Evolutionary conservation across 805 yeast species (phyloP).

Genomic region (Zygosaccharomyces bailii): DNA sequence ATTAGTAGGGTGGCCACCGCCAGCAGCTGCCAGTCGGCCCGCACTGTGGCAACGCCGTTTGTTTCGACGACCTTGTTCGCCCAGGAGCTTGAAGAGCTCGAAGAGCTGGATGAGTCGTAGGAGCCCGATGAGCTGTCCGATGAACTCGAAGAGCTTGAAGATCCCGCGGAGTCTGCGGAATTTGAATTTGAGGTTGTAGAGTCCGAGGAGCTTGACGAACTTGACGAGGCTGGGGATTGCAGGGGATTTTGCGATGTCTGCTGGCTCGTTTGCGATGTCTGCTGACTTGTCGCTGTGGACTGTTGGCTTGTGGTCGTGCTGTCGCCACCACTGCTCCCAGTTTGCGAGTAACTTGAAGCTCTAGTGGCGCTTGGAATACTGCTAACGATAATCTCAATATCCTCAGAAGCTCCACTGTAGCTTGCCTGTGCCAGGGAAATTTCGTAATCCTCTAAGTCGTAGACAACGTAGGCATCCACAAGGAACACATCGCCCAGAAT

Average conservation of each 20-base stretch:
- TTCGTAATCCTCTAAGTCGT: conserved; percentile 55
- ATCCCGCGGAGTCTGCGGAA: too few relatives aligned
- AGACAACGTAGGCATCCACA: conserved; percentile 62
- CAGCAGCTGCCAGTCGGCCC: conserved; percentile 1
- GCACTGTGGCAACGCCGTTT: background rate
- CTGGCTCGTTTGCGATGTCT: background rate
- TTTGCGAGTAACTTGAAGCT: conserved; percentile 45
- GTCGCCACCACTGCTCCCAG: conserved; percentile 33
- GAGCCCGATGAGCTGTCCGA: background rate
- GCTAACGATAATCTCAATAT: conserved; percentile 44
- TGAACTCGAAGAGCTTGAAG: background rate
- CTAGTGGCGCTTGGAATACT: conserved; percentile 48
- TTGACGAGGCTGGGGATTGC: background rate
- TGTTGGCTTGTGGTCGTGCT: too few relatives aligned
- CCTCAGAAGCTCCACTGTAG: conserved; percentile 23
- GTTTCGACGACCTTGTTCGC: background rate
- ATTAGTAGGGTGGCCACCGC: background rate
- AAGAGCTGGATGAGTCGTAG: background rate
- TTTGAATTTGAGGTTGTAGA: too few relatives aligned
- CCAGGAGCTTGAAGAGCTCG: background rate
- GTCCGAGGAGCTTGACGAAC: background rate
- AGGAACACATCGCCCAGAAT: conserved; percentile 65
- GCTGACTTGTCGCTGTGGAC: background rate
- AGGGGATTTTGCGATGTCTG: background rate
- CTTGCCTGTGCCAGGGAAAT: conserved; percentile 54